Base-by-base conservation (phyloP, 1,284 basidiomycete genomes). In the Tremellales sp. region DNA sequence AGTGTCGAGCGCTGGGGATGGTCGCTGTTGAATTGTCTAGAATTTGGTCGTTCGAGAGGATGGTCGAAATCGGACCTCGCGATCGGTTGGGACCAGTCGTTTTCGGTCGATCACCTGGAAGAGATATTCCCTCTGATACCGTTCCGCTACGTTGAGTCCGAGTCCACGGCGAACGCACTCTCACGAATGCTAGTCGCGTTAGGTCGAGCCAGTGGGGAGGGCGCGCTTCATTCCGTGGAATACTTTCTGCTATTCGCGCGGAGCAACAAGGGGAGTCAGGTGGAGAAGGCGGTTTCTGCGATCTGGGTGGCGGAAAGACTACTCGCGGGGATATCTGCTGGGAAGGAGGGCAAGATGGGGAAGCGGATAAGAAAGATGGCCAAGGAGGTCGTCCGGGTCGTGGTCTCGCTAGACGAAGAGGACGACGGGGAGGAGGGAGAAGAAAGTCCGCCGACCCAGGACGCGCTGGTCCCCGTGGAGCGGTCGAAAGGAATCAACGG, bases 1-100 rank as follows among this genome's bases (percentile, higher is more conserved):
- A 82, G 85, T 0, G 82, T 94, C 16, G 87, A 93, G 59, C 83
- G 83, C 66, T 94, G 90, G 91, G 87, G 87, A 1, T 89, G 85
- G 83, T 79, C 81, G 34, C 64, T 94, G 2, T 76, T 94, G 24
- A 79, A 81, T 3, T 86, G 84, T 13, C 73, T 93, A 24, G 82
- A 87, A 57, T 80, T 93, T 50, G 75, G 75, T 1, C 75, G 78
- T 27, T 84, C 82, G 4, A 64, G 76, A 0, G 68, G 66, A 14
- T 82, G 55, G 75, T 76, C 78, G 12, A 44, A 54, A 18, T 46
- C 56, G 2, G 78, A 78, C n/a, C 22, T 18, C 9, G 33, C 60
- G 56, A 34, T 54, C 60, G 36, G 74, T 71, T 53, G 72, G 71
- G 56, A 61, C 74, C 34, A 54, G 36, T 24, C 80, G 0, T 76